phyloP scores from a whole-genome alignment of 805 yeast species.

The Metschnikowia henanensis region DNA sequence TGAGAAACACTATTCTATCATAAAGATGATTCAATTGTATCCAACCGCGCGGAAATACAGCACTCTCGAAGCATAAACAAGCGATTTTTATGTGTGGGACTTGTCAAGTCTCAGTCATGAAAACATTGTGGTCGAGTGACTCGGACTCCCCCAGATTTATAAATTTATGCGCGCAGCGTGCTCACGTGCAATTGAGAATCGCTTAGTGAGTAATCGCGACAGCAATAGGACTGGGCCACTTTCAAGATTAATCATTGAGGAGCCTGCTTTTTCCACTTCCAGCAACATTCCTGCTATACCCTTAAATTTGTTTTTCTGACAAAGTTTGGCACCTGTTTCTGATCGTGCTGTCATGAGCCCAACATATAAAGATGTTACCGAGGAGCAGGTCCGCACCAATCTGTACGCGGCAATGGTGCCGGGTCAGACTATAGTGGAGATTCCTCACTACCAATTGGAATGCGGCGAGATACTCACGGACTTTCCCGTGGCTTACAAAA shows the following conservation, averaged over 20 bases:
- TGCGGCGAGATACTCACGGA: conserved; percentile 71
- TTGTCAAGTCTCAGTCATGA: neutral
- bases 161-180: conserved; percentile 1
- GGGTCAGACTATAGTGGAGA: conserved; percentile 74
- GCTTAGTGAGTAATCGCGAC: conserved; percentile 14
- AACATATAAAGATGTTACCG: conserved; percentile 40
- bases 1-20: no score
- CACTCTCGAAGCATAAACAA: no score
- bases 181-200: conserved; percentile 16
- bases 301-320: no score
- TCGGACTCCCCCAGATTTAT: conserved; percentile 5
- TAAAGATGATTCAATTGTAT: no score
- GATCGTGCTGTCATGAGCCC: neutral
- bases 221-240: neutral
- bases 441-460: conserved; percentile 76
- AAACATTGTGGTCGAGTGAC: neutral
- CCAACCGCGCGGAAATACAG: no score
- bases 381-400: conserved; percentile 52
- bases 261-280: neutral
- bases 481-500: conserved; percentile 92
- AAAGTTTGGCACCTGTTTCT: no score
- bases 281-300: no score
- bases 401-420: conserved; percentile 69
- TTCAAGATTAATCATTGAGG: neutral
- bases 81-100: no score